These are phyloP conservation scores for Pichia occidentalis DNA, from an alignment of 805 yeast genomes.

Conservation along the genomic window DNA sequence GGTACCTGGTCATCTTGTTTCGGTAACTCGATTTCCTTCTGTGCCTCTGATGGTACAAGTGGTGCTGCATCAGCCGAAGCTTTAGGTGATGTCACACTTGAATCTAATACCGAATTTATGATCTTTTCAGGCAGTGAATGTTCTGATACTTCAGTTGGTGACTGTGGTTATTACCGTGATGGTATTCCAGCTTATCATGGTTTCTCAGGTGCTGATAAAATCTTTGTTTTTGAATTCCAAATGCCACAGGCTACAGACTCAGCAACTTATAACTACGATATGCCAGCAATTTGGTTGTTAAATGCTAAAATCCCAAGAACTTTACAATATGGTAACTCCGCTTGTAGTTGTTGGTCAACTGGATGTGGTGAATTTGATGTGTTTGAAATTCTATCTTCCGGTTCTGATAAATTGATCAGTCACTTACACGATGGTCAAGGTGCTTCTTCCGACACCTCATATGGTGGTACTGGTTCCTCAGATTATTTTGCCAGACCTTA, in stretches of 20 bases:
- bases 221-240: conserved; percentile 86
- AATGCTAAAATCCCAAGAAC: conserved; percentile 85
- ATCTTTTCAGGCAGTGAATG: conserved; percentile 73
- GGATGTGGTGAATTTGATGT: conserved; percentile 98
- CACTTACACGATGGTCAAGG: conserved; percentile 87
- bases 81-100: conserved; percentile 59
- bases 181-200: conserved; percentile 94
- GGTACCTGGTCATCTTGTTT: conserved; percentile 83
- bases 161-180: conserved; percentile 81
- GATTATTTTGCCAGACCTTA: conserved; percentile 90
- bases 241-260: conserved; percentile 67
- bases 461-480: conserved; percentile 76
- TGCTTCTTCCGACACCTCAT: conserved; percentile 36
- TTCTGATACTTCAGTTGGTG: conserved; percentile 38
- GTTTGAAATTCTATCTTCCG: conserved; percentile 79
- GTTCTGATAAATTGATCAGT: conserved; percentile 66
- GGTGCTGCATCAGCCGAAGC: conserved; percentile 66
- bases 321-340: conserved; percentile 76
- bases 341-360: conserved; percentile 92
- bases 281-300: conserved; percentile 88
- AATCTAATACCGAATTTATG: conserved; percentile 71
- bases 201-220: conserved; percentile 75
- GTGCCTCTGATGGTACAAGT: conserved; percentile 68
- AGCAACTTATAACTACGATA: conserved; percentile 43
- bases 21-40: conserved; percentile 89